These are phyloP conservation scores for Talaromyces trachyspermus DNA, from an alignment of 495 filamentous ascomycete species.

Conservation along the genomic window DNA sequence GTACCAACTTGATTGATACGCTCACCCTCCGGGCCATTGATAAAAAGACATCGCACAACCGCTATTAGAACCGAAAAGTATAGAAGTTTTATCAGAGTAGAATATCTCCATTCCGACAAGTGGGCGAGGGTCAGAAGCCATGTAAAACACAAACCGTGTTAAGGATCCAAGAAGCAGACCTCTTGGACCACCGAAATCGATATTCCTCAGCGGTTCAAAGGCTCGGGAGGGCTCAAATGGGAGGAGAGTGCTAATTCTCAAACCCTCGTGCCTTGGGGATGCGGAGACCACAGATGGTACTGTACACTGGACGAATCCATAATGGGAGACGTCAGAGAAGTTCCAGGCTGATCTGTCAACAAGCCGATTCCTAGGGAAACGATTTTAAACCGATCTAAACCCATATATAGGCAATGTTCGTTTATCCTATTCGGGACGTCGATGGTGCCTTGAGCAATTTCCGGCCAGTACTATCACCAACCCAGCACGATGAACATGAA, in stretches of 20 bases:
- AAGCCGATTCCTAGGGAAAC: constrained; percentile 9
- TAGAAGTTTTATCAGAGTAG: constrained; percentile 6
- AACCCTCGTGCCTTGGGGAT: constrained; percentile 4
- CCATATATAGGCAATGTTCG: constrained; percentile 7
- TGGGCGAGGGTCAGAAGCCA: constrained; percentile 7
- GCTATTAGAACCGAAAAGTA: constrained; percentile 7
- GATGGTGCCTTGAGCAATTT: constrained; percentile 8
- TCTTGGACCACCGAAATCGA: constrained; percentile 11
- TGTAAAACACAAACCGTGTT: constrained; percentile 10
- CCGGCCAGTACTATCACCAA: constrained; percentile 7
- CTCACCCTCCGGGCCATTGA: constrained; percentile 11
- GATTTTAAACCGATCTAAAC: constrained; percentile 13
- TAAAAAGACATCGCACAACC: constrained; percentile 9
- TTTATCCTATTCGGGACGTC: background rate
- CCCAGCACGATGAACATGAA: constrained; percentile 8
- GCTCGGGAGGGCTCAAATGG: background rate
- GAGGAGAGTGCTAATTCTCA: constrained; percentile 8
- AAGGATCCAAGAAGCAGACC: constrained; percentile 7
- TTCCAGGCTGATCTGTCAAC: constrained; percentile 1
- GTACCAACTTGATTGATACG: constrained; percentile 10
- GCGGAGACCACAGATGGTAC: constrained; percentile 10
- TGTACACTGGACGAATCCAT: background rate
- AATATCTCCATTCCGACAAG: constrained; percentile 9
- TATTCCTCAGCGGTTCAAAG: constrained; percentile 12
- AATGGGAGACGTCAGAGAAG: background rate